Evolutionary conservation across 176 grass and related monocot genomes (phyloP).

Genomic region (Puccinellia tenuiflora): DNA sequence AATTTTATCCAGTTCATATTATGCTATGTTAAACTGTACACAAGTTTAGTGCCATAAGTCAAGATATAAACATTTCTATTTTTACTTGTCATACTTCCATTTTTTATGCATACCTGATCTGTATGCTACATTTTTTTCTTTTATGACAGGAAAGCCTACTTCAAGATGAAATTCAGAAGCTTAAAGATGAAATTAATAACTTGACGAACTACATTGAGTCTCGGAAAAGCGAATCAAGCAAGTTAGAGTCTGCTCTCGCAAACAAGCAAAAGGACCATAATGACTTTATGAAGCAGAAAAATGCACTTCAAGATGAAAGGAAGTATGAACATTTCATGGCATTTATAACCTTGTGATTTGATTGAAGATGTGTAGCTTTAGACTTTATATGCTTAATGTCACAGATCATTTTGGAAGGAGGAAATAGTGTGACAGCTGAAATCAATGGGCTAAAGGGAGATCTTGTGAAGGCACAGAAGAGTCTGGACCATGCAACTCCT

Average conservation of each 20-base stretch:
- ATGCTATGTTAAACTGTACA: neutral
- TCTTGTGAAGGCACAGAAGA: constrained; percentile 86
- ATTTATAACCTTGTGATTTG: constrained; percentile 9
- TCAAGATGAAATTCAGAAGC: constrained; percentile 92
- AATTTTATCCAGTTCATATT: constrained; percentile 26
- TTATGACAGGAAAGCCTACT: constrained; percentile 66
- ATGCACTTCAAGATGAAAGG: constrained; percentile 82
- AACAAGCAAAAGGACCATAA: constrained; percentile 62
- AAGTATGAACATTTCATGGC: constrained; percentile 58
- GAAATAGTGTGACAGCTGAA: constrained; percentile 76
- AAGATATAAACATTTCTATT: neutral
- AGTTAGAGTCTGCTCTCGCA: constrained; percentile 47
- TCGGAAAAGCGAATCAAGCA: constrained; percentile 53
- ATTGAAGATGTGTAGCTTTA: constrained; percentile 5
- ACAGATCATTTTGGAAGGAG: constrained; percentile 88
- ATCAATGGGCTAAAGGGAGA: constrained; percentile 68
- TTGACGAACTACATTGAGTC: constrained; percentile 59
- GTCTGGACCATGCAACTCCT: constrained; percentile 82
- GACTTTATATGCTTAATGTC: constrained; percentile 35
- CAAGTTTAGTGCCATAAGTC: neutral
- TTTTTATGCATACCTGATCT: neutral
- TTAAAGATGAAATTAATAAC: constrained; percentile 64
- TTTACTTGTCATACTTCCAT: neutral
- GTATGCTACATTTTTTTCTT: constrained; percentile 19
- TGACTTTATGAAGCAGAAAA: constrained; percentile 62